Base-by-base conservation (phyloP, 78 protist genomes). In the Pigoraptor vietnamica region DNA sequence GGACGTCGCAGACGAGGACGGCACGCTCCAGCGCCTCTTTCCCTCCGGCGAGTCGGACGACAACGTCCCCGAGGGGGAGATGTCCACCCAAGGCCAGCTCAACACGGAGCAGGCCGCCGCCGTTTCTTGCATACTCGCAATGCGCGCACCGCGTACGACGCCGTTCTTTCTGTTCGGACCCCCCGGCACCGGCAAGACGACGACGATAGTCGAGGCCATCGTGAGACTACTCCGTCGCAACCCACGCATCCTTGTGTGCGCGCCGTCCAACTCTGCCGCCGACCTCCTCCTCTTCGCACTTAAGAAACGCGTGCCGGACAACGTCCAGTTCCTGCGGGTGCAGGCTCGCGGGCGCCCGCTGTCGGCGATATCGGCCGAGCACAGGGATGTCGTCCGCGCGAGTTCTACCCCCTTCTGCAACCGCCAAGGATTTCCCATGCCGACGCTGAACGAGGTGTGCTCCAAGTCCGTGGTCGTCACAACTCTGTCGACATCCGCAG, bases 141-240 rank as follows among this genome's bases (percentile, higher is more conserved):
- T 2, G 34, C 67, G 2, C 36, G 24, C 89, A 23, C 40, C 14
- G 35, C 23, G 56, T 0, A 6, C 21, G 67, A 32, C 55, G 14
- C 96, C 96, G 9, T 87, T 34, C 91, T 36, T 93, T 9, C 25
- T 95, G 24, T 92, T 91, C 56, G 96, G 96, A 23, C 96, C 96
- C 6, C 96, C 96, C 9, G 96, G 96, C 37, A 95, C 94, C 0
- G 96, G 96, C 81, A 95, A 95, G 55, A 95, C 96, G 56, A 34
- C 24, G 86, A 91, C 93, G 84, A 19, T 94, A 24, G 90, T 92
- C 0, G 96, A 90, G 81, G 92, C 92, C 32, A 83, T 92, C 23
- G 1, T 81, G 10, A 2, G 1, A 29, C n/a, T 29, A 14, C 84
- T 81, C 14, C 14, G 36, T 1, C 84, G 84, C n/a, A 29, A 2